Conservation (phyloP, 2,329 filamentous ascomycete species). For the Penicillium palitans region DNA sequence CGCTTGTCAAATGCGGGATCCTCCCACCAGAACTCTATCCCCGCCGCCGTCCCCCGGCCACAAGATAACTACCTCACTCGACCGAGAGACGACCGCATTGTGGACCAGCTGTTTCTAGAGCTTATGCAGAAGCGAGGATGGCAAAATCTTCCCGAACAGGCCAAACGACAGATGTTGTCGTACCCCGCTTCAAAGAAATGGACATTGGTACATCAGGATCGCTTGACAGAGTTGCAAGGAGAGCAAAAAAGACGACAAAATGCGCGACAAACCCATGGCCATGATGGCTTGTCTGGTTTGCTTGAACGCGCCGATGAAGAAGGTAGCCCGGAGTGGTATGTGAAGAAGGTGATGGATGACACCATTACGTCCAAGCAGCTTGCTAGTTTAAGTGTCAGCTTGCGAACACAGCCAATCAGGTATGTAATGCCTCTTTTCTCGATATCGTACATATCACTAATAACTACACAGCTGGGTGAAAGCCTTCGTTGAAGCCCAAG, state of each 20-base stretch:
- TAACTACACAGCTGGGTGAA: slow-evolving; percentile 73
- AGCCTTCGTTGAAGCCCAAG: slow-evolving; percentile 94
- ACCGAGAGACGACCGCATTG: slow-evolving; percentile 63
- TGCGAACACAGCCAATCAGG: slow-evolving; percentile 91
- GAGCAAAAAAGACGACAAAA: slow-evolving; percentile 85
- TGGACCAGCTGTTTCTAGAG: slow-evolving; percentile 87
- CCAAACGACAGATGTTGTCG: slow-evolving; percentile 90
- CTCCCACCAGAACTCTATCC: slow-evolving; percentile 33
- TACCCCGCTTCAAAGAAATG: slow-evolving; percentile 96
- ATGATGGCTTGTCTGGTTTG: slow-evolving; percentile 64
- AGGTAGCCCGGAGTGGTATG: slow-evolving; percentile 96
- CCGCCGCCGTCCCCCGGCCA: slow-evolving; percentile 32
- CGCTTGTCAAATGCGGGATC: slow-evolving; percentile 35
- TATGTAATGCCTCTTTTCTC: slow-evolving; percentile 22
- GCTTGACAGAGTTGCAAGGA: slow-evolving; percentile 87
- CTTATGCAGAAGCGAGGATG: slow-evolving; percentile 97
- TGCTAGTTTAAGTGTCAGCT: slow-evolving; percentile 87
- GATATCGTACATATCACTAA: slow-evolving; percentile 7
- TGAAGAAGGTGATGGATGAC: slow-evolving; percentile 95
- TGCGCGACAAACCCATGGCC: slow-evolving; percentile 67
- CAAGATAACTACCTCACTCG: slow-evolving; percentile 45
- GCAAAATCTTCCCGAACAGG: slow-evolving; percentile 95
- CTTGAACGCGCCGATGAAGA: slow-evolving; percentile 85
- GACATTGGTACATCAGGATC: slow-evolving; percentile 94
- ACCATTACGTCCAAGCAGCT: slow-evolving; percentile 88